phyloP scores from a whole-genome alignment of 495 filamentous ascomycete genomes.

The Cercophora scortea region DNA sequence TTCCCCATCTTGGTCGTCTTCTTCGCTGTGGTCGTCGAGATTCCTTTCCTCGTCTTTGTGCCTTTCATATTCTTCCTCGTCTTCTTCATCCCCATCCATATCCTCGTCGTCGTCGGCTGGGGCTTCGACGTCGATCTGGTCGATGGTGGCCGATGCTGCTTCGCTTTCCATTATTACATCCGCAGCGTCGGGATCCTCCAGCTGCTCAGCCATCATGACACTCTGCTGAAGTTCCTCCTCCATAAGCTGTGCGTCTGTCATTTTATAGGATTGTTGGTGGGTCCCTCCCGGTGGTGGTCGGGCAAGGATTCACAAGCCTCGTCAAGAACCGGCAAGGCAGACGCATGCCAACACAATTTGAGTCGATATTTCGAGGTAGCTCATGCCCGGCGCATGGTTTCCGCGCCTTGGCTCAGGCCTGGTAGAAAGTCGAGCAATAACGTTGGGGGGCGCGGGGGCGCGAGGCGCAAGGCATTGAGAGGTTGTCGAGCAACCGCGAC shows the following conservation, averaged over 20 bases:
- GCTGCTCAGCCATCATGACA: constrained; percentile 35
- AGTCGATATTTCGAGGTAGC: background rate
- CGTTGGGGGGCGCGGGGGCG: background rate
- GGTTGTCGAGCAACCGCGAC: constrained; percentile 1
- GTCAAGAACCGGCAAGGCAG: constrained; percentile 11
- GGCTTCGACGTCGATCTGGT: constrained; percentile 38
- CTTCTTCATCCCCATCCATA: constrained; percentile 42
- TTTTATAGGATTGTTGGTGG: constrained; percentile 7
- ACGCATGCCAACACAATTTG: constrained; percentile 11
- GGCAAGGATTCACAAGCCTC: constrained; percentile 2
- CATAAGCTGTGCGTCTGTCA: constrained; percentile 43
- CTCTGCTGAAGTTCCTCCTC: constrained; percentile 44
- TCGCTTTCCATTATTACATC: constrained; percentile 29
- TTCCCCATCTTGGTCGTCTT: too few relatives aligned
- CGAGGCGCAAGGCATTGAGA: constrained; percentile 10
- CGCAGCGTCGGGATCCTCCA: constrained; percentile 12
- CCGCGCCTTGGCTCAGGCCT: background rate
- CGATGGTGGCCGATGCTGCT: constrained; percentile 24
- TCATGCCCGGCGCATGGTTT: constrained; percentile 17
- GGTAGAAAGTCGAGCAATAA: too few relatives aligned
- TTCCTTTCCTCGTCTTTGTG: constrained; percentile 22
- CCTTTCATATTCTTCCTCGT: constrained; percentile 30
- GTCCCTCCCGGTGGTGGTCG: too few relatives aligned
- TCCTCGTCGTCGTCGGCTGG: constrained; percentile 46
- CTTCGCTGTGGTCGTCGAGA: constrained; percentile 20